Conservation (phyloP, 2,329 filamentous ascomycete species). For the Xylaria sp. region DNA sequence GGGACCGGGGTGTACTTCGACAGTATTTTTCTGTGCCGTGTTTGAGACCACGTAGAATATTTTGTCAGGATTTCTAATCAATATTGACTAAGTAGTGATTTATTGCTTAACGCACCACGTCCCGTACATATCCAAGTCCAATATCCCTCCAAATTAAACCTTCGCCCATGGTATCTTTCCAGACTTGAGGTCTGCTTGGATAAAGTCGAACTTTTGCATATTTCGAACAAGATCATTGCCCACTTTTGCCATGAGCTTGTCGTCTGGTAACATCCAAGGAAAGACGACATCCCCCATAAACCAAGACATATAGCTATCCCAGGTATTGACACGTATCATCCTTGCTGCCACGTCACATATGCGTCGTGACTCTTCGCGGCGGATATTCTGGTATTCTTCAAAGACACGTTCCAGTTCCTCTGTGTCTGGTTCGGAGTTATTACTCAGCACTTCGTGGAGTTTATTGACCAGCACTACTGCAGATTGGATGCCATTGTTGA, state of each 20-base stretch:
- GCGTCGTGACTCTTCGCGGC: slow-evolving; percentile 25
- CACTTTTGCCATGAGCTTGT: slow-evolving; percentile 6
- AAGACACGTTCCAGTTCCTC: slow-evolving; percentile 22
- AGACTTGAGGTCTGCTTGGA: slow-evolving; percentile 17
- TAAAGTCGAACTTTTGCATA: slow-evolving; percentile 30
- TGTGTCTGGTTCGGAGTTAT: not conserved
- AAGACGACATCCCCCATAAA: slow-evolving; percentile 28
- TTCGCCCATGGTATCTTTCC: slow-evolving; percentile 33
- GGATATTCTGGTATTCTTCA: slow-evolving; percentile 29
- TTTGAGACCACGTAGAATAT: not conserved
- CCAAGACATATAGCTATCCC: slow-evolving; percentile 33
- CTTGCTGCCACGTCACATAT: slow-evolving; percentile 24
- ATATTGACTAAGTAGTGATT: slow-evolving; percentile 17
- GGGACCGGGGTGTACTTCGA: not conserved
- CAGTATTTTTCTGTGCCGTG: not conserved
- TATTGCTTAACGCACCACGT: not conserved
- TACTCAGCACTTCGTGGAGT: slow-evolving; percentile 20
- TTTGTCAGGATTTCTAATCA: not conserved
- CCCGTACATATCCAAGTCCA: not conserved
- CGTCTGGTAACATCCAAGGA: slow-evolving; percentile 20
- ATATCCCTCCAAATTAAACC: not conserved
- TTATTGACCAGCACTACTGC: slow-evolving; percentile 31
- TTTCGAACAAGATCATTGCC: slow-evolving; percentile 11
- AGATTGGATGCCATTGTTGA: slow-evolving; percentile 33
- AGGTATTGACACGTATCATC: slow-evolving; percentile 30